These are phyloP conservation scores for Tolypocladium sp. DNA, from an alignment of 2,329 filamentous ascomycete species.

Conservation along the genomic window DNA sequence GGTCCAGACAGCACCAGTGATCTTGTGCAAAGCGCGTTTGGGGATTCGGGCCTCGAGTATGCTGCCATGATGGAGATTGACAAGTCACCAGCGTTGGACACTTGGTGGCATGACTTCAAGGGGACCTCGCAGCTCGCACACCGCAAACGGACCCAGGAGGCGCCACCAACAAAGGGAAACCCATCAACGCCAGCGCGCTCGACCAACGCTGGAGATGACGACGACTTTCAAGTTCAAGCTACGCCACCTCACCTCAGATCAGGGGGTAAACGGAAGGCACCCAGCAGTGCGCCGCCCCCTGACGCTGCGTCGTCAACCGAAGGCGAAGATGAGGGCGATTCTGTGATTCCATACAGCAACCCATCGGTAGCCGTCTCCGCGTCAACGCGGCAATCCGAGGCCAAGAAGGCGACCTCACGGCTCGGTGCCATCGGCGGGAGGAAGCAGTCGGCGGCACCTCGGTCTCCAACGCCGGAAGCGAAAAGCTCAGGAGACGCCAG, in stretches of 20 bases:
- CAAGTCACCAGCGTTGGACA: slow-evolving; percentile 26
- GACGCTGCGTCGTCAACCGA: slow-evolving; percentile 23
- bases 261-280: slow-evolving; percentile 11
- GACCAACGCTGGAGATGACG: slow-evolving; percentile 27
- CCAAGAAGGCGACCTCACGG: slow-evolving; percentile 11
- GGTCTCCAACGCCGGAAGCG: slow-evolving; percentile 8
- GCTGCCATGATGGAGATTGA: slow-evolving; percentile 17
- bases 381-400: slow-evolving; percentile 8
- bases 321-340: slow-evolving; percentile 20
- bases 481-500: slow-evolving; percentile 2
- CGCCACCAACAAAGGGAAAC: slow-evolving; percentile 3
- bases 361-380: slow-evolving; percentile 7
- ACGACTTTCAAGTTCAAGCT: slow-evolving; percentile 42
- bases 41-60: slow-evolving; percentile 20
- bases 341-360: slow-evolving; percentile 8
- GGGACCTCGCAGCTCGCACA: slow-evolving; percentile 15
- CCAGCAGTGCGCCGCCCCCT: slow-evolving; percentile 5
- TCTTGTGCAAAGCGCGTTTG: slow-evolving; percentile 34
- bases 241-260: slow-evolving; percentile 31
- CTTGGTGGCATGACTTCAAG: slow-evolving; percentile 40
- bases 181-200: slow-evolving; percentile 7
- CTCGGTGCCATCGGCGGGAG: slow-evolving; percentile 28
- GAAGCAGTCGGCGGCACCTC: slow-evolving; percentile 15
- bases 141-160: slow-evolving; percentile 7
- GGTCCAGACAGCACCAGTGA: slow-evolving; percentile 19